Percentiles rank a stretch among this genome's conserved stretches.
These are phyloP conservation scores for Triticum turgidum DNA, from an alignment of 176 grass and related monocot species.

Conservation along the genomic window DNA sequence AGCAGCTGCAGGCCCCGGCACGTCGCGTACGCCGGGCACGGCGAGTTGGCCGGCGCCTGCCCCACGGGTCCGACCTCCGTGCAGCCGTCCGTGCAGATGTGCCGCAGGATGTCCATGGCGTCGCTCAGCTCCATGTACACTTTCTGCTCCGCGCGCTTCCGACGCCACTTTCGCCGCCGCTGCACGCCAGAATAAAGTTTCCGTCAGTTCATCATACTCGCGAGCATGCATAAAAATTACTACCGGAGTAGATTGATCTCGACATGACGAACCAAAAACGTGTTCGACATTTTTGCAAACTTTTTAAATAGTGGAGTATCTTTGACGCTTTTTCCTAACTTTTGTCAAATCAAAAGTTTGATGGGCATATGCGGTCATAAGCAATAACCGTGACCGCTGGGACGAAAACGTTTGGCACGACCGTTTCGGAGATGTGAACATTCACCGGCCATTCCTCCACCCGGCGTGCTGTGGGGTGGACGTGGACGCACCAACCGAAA, in stretches of 20 bases:
- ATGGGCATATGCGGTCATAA: neutral
- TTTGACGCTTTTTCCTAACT: neutral
- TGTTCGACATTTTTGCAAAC: neutral
- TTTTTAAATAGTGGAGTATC: neutral
- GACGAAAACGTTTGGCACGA: neutral
- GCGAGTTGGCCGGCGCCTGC: constrained; percentile 29
- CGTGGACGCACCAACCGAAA: neutral
- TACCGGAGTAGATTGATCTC: neutral
- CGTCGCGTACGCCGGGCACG: constrained; percentile 42
- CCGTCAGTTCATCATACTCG: neutral
- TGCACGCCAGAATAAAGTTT: neutral
- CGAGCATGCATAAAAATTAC: too few relatives aligned
- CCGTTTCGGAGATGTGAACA: neutral
- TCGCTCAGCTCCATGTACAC: constrained; percentile 84
- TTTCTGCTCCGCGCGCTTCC: constrained; percentile 49
- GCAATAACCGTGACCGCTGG: neutral
- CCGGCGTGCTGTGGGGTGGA: neutral
- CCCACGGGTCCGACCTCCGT: constrained; percentile 58
- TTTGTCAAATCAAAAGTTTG: constrained; percentile 11
- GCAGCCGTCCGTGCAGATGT: constrained; percentile 80
- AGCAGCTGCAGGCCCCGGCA: constrained; percentile 82
- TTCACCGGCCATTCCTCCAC: constrained; percentile 8
- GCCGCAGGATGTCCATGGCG: constrained; percentile 72
- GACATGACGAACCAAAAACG: neutral
- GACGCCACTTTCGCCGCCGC: constrained; percentile 51